Base-by-base conservation (phyloP, 495 filamentous ascomycete species). In the Daldinia caldariorum region DNA sequence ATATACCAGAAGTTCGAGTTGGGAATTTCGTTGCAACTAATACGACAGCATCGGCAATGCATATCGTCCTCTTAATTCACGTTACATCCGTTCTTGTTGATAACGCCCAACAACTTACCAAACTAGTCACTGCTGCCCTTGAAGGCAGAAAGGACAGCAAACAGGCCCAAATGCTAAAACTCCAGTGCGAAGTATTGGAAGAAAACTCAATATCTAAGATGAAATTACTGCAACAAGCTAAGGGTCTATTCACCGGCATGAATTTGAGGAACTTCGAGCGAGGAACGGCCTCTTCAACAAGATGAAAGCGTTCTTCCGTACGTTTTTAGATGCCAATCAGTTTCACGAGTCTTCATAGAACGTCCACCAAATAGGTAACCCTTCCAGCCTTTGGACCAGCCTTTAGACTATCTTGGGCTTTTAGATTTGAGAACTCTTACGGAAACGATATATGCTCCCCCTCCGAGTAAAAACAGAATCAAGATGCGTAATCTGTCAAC, bases 1-100 rank as follows among this genome's bases (percentile, higher is more conserved):
- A 70, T 18, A 68, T 76, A 20, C 76, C 79, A 2, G 66, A 72
- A 26, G 43, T 80, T 9, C 76, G 75, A 10, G 69, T 81, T 20
- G 79, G 79, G 12, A 70, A 47, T 35, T 81, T 76, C 49, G 67
- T 72, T 9, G 76, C 77, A 6, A 75, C 73, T 20, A 57, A 60
- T 2, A 45, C 75, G 6, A 22, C 71, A 9, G 74, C 76, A 9
- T 68, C 75, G 0, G 67, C 73, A 2, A 78, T 81, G 77, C 77
- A 81, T 35, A 71, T 61, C 31, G 70, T 73, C 20, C 67, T 80
- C 18, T 57, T 79, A 3, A 56, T 72, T 6, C 73, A 77, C 26
- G 56, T 79, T 10, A 58, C 66, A 5, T 47, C 63, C 1, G 67
- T 74, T 2, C 67, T 77, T 31, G 45, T 58, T n/a, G 74, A 70